Conservation (phyloP, 2,329 filamentous ascomycete genomes). For the Stromatinia cepivora region DNA sequence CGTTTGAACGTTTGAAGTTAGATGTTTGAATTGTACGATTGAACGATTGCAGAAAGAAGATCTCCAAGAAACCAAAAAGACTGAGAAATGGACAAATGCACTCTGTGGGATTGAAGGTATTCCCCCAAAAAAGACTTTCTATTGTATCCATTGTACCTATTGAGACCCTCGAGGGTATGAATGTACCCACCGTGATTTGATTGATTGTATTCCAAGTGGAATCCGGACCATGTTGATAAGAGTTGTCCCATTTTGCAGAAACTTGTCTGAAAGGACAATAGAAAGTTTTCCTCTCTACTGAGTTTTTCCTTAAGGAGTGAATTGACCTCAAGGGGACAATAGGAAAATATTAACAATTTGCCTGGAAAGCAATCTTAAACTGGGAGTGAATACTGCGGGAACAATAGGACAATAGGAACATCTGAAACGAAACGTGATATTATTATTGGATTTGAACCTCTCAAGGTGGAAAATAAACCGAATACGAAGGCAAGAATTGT, state of each 20-base stretch:
- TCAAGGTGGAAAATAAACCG: background rate
- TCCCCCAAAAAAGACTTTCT: background rate
- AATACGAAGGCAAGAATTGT: constrained; percentile 1
- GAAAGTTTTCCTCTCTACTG: background rate
- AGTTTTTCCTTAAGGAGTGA: background rate
- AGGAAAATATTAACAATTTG: background rate
- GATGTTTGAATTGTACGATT: background rate
- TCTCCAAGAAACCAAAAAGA: background rate
- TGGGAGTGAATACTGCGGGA: background rate
- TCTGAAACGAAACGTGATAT: background rate
- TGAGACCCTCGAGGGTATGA: background rate
- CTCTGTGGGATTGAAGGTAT: background rate
- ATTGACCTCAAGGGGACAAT: background rate
- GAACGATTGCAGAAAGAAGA: background rate
- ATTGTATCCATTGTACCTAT: background rate
- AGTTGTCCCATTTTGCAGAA: background rate
- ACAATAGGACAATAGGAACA: background rate
- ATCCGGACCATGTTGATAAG: no score
- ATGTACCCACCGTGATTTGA: background rate
- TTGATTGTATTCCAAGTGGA: no score
- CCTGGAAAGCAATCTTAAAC: background rate
- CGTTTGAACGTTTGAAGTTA: background rate
- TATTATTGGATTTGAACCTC: background rate
- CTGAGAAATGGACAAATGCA: background rate
- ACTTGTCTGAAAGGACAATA: constrained; percentile 1